Base-by-base conservation (phyloP, 2,329 filamentous ascomycete genomes). In the Rhexocercosporidium sp. region DNA sequence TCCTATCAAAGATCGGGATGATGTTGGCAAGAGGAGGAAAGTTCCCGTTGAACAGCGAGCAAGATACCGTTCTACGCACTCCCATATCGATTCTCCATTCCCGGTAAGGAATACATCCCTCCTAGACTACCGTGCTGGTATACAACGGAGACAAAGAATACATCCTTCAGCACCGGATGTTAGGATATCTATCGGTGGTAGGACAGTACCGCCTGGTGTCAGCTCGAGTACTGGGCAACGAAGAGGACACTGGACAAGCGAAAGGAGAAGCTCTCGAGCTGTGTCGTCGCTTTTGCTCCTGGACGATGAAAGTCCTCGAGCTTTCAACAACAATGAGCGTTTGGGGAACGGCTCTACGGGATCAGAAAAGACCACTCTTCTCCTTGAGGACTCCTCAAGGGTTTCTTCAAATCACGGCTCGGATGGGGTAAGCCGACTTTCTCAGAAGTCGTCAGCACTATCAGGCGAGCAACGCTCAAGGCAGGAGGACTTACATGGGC, bases 201-300 rank as follows among this genome's bases (percentile, higher is more conserved):
- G 57, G 63, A 61, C 70, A 14, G 64, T 74, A 11, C 69, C 66
- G 20, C 69, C 73, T 41, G 72, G 72, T 53, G 39, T 72, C 34
- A 75, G 72, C 59, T 76, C 75, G 11, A 74, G 71, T 60, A 73
- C 70, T 5, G 64, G 47, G 22, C 61, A 46, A 29, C 74, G 57
- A 22, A 41, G 31, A 25, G 59, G 41, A 34, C 34, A 11, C 1
- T 64, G 37, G 25, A 41, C 37, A 16, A 49, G 9, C 11, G 49
- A 22, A 54, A 20, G 9, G 29, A 51, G 56, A 31, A 66, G 59
- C 18, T 67, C 63, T 27, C 49, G 37, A 14, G 57, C 63, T 16
- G 39, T 59, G 25, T 72, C 71, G n/a, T 75, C 74, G 14, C 57
- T 75, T 5, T 75, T 77, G 75, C 66, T 77, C 16, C 65, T 77